Base-by-base conservation (phyloP, 1,284 basidiomycete genomes). In the Puccinia brachypodii region DNA sequence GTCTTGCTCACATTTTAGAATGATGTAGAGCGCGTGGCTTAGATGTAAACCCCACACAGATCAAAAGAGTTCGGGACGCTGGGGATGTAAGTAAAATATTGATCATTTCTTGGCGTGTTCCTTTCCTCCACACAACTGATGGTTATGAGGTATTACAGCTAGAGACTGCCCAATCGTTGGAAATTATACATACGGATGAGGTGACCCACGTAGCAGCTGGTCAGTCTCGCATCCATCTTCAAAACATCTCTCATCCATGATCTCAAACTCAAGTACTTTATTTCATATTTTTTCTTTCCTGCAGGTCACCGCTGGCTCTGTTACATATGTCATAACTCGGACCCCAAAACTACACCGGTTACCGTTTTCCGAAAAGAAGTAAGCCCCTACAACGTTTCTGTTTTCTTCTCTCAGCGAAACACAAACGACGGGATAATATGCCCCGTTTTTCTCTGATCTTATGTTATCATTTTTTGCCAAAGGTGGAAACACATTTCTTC, bases 271-370 rank as follows among this genome's bases (percentile, higher is more conserved):
- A n/a, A n/a, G n/a, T n/a, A n/a, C n/a, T n/a, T n/a, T n/a, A n/a
- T n/a, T 66, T 33, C 1, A 9, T 40, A 14, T 33, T 38, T 56
- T 33, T 38, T 9, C 22, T 22, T 28, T 19, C 33, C 28, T 42
- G 6, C 85, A 19, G 86, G 86, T 2, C 86, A 87, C 81, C 84
- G 86, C n/a, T 86, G 86, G 86, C 83, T 87, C 53, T 84, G 84
- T 44, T 85, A 84, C 82, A 84, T 87, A 42, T 86, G 85, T 72
- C 79, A 77, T 47, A 76, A 84, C 40, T 83, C 83, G 3, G 53
- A 68, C 9, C 85, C 85, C 4, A 82, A 78, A 36, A 82, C 83
- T 9, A 83, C 84, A 44, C 85, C 86, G 3, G 84, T 87, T 9
- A 62, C 84, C 19, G 84, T 86, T 25, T 87, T 87, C 77, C 83